These are phyloP conservation scores for Termitomyces sp. DNA, from an alignment of 768 basidiomycete genomes.

Conservation along the genomic window DNA sequence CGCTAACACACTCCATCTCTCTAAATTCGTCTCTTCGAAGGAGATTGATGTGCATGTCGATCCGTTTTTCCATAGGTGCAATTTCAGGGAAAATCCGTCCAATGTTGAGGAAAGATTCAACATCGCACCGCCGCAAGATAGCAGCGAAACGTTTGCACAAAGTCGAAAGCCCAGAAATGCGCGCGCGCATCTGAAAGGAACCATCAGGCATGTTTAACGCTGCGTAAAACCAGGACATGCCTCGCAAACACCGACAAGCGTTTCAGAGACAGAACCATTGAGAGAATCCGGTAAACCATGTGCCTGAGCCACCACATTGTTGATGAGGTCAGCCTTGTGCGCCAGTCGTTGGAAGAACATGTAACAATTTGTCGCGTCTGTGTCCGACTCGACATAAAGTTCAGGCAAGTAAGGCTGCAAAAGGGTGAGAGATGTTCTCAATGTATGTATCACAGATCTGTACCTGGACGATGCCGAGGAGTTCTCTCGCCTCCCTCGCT, in stretches of 20 bases:
- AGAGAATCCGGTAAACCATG: constrained; percentile 86
- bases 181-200: constrained; percentile 69
- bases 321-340: constrained; percentile 85
- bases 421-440: neutral
- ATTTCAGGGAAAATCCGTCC: constrained; percentile 86
- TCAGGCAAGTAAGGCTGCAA: constrained; percentile 88
- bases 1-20: constrained; percentile 90
- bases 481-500: constrained; percentile 76
- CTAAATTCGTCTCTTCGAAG: constrained; percentile 87
- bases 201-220: neutral
- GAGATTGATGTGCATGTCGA: constrained; percentile 89
- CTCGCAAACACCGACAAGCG: constrained; percentile 93
- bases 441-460: neutral
- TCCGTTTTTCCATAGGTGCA: constrained; percentile 82
- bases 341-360: constrained; percentile 91
- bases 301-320: constrained; percentile 74
- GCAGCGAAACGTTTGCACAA: constrained; percentile 90
- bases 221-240: constrained; percentile 35
- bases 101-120: constrained; percentile 81
- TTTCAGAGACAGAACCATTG: constrained; percentile 78
- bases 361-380: constrained; percentile 85
- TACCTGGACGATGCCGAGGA: constrained; percentile 83
- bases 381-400: constrained; percentile 85
- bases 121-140: constrained; percentile 75
- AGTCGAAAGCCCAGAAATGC: constrained; percentile 75